phyloP scores from a whole-genome alignment of 2,329 filamentous ascomycete genomes.

The Colletotrichum tropicale region DNA sequence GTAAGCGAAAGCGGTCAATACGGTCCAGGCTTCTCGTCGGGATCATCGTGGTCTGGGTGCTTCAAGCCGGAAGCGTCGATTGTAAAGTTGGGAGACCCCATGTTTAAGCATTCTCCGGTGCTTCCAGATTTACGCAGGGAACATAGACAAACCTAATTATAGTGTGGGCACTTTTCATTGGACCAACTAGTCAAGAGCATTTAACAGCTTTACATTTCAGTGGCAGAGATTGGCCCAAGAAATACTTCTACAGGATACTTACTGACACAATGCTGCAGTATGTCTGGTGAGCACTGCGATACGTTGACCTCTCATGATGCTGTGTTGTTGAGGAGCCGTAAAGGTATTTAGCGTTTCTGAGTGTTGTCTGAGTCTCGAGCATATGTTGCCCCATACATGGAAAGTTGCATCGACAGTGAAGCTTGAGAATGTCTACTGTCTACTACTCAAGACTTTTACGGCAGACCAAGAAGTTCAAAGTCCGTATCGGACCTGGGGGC shows the following conservation, averaged over 20 bases:
- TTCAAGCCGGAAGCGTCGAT: neutral
- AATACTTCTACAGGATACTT: neutral
- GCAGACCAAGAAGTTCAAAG: neutral
- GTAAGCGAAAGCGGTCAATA: neutral
- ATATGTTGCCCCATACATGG: neutral
- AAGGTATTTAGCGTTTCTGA: neutral
- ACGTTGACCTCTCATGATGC: neutral
- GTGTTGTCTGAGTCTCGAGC: neutral
- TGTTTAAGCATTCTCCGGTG: neutral
- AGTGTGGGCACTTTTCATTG: neutral
- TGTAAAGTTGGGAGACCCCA: neutral
- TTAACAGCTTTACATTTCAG: neutral
- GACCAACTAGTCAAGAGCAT: neutral
- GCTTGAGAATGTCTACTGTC: neutral
- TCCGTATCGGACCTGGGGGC: neutral
- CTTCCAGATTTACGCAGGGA: neutral
- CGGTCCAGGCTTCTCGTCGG: neutral
- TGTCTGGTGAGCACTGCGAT: rapidly evolving
- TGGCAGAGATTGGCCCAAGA: neutral
- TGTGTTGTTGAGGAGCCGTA: neutral
- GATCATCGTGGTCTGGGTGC: neutral
- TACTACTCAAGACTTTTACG: rapidly evolving
- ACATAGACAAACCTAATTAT: neutral
- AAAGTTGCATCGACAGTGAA: neutral
- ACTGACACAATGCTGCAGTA: neutral